Evolutionary conservation across 768 basidiomycete species (phyloP).

Genomic region (Termitomyces sp.): DNA sequence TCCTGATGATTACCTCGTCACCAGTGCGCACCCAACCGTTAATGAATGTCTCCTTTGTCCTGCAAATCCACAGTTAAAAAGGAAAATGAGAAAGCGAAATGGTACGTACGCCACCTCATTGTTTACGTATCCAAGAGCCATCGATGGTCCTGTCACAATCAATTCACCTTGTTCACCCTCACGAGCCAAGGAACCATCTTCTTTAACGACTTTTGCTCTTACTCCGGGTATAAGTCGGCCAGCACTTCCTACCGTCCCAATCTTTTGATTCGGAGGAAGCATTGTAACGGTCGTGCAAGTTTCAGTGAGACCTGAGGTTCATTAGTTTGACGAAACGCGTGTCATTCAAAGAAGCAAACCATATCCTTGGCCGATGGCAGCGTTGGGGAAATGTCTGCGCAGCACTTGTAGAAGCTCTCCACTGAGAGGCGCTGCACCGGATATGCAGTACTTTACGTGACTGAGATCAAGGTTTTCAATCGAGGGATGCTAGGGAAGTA

Average conservation of each 20-base stretch:
- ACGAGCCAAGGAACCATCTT: slow-evolving; percentile 49
- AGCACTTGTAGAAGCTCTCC: slow-evolving; percentile 45
- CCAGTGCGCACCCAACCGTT: slow-evolving; percentile 67
- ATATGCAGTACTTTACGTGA: slow-evolving; percentile 46
- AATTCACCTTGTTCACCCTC: slow-evolving; percentile 63
- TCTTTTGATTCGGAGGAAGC: slow-evolving; percentile 34
- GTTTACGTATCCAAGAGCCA: slow-evolving; percentile 53
- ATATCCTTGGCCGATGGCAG: slow-evolving; percentile 61
- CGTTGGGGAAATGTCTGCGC: slow-evolving; percentile 47
- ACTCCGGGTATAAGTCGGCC: slow-evolving; percentile 58
- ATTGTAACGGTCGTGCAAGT: slow-evolving; percentile 49
- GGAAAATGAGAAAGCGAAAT: not conserved
- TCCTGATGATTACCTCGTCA: slow-evolving; percentile 64
- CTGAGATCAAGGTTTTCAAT: slow-evolving; percentile 44
- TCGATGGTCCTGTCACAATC: slow-evolving; percentile 52
- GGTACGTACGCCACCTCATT: slow-evolving; percentile 53
- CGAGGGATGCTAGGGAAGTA: slow-evolving; percentile 39
- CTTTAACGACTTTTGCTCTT: slow-evolving; percentile 47
- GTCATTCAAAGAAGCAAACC: slow-evolving; percentile 25
- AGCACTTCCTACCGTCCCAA: slow-evolving; percentile 48
- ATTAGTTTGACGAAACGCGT: not conserved
- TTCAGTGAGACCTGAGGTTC: slow-evolving; percentile 53
- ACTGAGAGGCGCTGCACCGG: slow-evolving; percentile 61
- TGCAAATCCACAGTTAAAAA: slow-evolving; percentile 16
- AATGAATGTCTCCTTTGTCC: slow-evolving; percentile 60